phyloP scores from a whole-genome alignment of 768 basidiomycete species.

The Suillus variegatus region DNA sequence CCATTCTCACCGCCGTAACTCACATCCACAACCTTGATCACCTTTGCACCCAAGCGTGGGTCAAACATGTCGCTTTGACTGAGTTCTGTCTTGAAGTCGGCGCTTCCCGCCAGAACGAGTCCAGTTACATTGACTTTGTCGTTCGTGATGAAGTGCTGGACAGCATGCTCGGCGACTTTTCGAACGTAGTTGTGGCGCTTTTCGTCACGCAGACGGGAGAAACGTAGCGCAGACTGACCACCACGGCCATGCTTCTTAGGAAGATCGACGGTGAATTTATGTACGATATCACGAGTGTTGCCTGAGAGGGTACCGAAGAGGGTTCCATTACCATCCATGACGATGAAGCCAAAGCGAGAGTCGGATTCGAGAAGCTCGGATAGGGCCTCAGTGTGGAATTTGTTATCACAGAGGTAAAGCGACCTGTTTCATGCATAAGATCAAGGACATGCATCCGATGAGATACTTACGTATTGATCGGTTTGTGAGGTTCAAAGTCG shows the following conservation, averaged over 20 bases:
- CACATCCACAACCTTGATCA: slow-evolving; percentile 98
- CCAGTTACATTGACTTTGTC: slow-evolving; percentile 99
- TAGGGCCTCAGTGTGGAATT: slow-evolving; percentile 98
- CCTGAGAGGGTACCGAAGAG: slow-evolving; percentile 95
- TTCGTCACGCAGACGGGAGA: slow-evolving; percentile 98
- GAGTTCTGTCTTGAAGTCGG: slow-evolving; percentile 98
- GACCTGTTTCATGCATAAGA: slow-evolving; percentile 54
- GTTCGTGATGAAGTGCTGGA: slow-evolving; percentile 96
- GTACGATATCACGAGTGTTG: slow-evolving; percentile 95
- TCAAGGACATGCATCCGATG: background rate
- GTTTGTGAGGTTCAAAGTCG: slow-evolving; percentile 98
- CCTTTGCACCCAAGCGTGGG: slow-evolving; percentile 79
- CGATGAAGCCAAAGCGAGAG: slow-evolving; percentile 97
- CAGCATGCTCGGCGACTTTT: slow-evolving; percentile 96
- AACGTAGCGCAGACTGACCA: slow-evolving; percentile 99
- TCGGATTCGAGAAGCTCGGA: slow-evolving; percentile 97
- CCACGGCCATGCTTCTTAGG: slow-evolving; percentile 99
- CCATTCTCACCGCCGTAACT: slow-evolving; percentile 99
- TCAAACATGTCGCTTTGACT: slow-evolving; percentile 98
- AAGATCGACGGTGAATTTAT: slow-evolving; percentile 98
- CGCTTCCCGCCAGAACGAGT: slow-evolving; percentile 92
- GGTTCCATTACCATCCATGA: slow-evolving; percentile 98
- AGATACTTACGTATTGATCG: slow-evolving; percentile 88
- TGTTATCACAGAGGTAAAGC: slow-evolving; percentile 98
- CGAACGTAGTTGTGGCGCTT: slow-evolving; percentile 99